phyloP scores from a whole-genome alignment of 768 basidiomycete genomes.

The Pleurotus tuber-regium region DNA sequence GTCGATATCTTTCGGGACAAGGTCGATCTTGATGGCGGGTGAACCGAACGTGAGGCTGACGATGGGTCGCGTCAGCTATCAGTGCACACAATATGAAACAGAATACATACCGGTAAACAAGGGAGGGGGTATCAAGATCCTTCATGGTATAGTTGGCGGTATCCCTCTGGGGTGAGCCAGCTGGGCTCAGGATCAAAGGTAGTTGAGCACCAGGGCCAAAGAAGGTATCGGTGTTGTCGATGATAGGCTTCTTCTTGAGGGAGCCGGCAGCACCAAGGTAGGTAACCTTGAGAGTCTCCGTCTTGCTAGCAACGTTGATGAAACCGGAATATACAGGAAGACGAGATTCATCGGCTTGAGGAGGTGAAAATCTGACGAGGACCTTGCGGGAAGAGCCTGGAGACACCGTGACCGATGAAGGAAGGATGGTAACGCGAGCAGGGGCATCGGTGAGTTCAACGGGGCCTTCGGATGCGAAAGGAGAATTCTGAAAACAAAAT shows the following conservation, averaged over 20 bases:
- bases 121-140: conserved; percentile 36
- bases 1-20: conserved; percentile 42
- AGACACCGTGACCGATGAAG: conserved; percentile 10
- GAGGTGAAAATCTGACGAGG: conserved; percentile 5
- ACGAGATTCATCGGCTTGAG: conserved; percentile 34
- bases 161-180: conserved; percentile 35
- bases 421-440: conserved; percentile 10
- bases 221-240: conserved; percentile 5
- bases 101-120: conserved; percentile 33
- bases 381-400: conserved; percentile 2
- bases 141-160: conserved; percentile 48
- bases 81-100: not conserved
- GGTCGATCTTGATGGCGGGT: conserved; percentile 43
- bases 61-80: not conserved
- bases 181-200: conserved; percentile 39
- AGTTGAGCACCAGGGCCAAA: conserved; percentile 28
- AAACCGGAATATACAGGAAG: conserved; percentile 63
- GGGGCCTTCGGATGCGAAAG: conserved; percentile 26
- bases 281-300: conserved; percentile 38
- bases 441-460: conserved; percentile 14
- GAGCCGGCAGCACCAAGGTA: conserved; percentile 37
- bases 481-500: conserved; percentile 29
- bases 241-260: conserved; percentile 5
- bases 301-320: conserved; percentile 40
- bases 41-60: conserved; percentile 48